Base-by-base conservation (phyloP, 225 moss, liverwort and hornwort species). In the Ulota crispa region DNA sequence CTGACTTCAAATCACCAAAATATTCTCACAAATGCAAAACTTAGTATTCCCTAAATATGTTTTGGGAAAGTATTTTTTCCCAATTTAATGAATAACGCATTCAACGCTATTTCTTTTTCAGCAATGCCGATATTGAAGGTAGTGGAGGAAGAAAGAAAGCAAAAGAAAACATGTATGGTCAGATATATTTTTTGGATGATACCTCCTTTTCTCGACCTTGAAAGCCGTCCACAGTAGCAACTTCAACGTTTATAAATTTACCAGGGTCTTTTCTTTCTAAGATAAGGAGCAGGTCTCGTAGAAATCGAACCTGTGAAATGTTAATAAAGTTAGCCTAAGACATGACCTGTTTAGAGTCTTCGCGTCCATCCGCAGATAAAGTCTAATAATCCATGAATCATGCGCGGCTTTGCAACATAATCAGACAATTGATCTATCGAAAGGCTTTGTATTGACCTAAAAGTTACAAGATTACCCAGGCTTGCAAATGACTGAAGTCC, bases 181-280 rank as follows among this genome's bases (percentile, higher is more conserved):
- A 83, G 18, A 57, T 30, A n/a, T 57, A 59, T 34, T 42, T 45
- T 47, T 66, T 28, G 50, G 26, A 45, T 62, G 36, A 42, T 70
- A 95, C 95, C 92, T 93, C 95, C 75, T 97, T 97, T 71, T 97
- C 96, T 66, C 95, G 89, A 72, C 96, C 96, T 86, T 97, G 96
- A 82, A 97, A 97, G 61, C 96, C 96, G 79, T 97, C 96, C 26
- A 97, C 93, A 42, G 94, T 97, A 78, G 92, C 92, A 80, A 97
- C 83, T 87, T 97, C 96, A 68, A 97, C 75, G 67, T 90, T 91
- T 39, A 89, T 54, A 78, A 84, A 90, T 63, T 81, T 92, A 24
- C 80, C 83, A 61, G 85, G 85, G 24, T 90, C 86, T 84, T 76
- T 89, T 71, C 83, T 83, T 80, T 92, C 93, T 53, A 85, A 85